Evolutionary conservation across 1,284 basidiomycete species (phyloP).

Genomic region (Heterobasidion parviporum): DNA sequence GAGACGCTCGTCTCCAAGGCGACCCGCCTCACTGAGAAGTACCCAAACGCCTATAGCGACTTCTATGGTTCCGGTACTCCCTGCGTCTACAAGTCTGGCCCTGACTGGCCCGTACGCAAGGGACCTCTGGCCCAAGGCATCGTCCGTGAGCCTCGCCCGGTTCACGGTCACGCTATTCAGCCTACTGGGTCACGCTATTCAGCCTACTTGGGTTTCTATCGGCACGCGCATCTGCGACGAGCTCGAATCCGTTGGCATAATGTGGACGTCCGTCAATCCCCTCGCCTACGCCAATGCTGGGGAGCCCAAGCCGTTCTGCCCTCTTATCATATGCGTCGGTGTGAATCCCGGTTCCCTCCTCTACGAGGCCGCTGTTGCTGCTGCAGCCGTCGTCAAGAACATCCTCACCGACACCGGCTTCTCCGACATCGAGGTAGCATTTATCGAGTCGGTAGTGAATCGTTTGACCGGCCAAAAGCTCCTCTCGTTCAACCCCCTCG

Average conservation of each 20-base stretch:
- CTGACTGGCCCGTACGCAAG: constrained; percentile 17
- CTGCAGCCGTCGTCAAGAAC: constrained; percentile 11
- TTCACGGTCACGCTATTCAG: constrained; percentile 19
- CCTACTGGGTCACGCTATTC: constrained; percentile 15
- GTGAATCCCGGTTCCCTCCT: constrained; percentile 17
- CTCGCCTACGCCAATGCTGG: constrained; percentile 19
- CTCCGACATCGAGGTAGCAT: constrained; percentile 11
- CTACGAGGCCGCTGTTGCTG: constrained; percentile 14
- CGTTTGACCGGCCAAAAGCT: constrained; percentile 17
- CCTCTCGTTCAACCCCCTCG: constrained; percentile 12
- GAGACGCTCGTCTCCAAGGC: constrained; percentile 4
- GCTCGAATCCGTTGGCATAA: constrained; percentile 15
- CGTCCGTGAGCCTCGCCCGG: constrained; percentile 20
- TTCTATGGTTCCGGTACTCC: constrained; percentile 19
- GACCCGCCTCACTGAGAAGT: constrained; percentile 18
- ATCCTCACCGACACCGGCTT: constrained; percentile 15
- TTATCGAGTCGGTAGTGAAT: constrained; percentile 9
- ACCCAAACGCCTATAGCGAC: constrained; percentile 20
- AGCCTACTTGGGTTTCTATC: constrained; percentile 14
- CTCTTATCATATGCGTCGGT: constrained; percentile 17
- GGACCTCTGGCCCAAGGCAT: constrained; percentile 19
- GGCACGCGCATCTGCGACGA: constrained; percentile 11
- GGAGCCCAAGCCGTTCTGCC: constrained; percentile 10
- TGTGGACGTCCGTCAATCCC: constrained; percentile 20
- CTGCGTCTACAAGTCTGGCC: constrained; percentile 22